Percentiles rank a stretch among this genome's conserved stretches.
Evolutionary conservation across 495 filamentous ascomycete species (phyloP).

Genomic region (Xylaria nigripes): DNA sequence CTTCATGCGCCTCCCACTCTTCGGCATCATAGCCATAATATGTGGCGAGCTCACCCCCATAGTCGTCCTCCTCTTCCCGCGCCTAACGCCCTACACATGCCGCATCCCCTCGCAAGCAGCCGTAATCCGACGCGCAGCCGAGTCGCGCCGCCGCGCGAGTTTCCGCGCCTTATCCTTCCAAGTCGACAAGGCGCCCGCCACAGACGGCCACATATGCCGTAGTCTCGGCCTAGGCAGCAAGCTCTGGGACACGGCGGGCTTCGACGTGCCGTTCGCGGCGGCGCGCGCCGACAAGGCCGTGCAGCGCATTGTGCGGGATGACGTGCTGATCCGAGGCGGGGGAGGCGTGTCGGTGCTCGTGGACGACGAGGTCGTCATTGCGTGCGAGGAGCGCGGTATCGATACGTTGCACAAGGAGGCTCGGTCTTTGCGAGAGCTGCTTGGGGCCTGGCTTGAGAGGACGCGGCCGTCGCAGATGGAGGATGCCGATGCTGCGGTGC

Average conservation of each 20-base stretch:
- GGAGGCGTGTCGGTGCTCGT: slow-evolving; percentile 31
- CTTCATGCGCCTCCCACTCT: slow-evolving; percentile 62
- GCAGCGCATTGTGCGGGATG: slow-evolving; percentile 24
- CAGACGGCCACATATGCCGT: slow-evolving; percentile 28
- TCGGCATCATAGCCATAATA: slow-evolving; percentile 60
- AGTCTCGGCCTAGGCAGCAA: slow-evolving; percentile 22
- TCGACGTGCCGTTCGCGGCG: slow-evolving; percentile 15
- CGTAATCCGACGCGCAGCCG: slow-evolving; percentile 42
- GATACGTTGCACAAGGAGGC: slow-evolving; percentile 22
- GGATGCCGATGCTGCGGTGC: slow-evolving; percentile 3
- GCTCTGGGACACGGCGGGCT: slow-evolving; percentile 27
- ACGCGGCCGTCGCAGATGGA: slow-evolving; percentile 12
- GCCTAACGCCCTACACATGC: slow-evolving; percentile 68
- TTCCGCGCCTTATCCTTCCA: slow-evolving; percentile 29
- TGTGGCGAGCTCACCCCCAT: slow-evolving; percentile 83
- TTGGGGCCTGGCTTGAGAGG: slow-evolving; percentile 30
- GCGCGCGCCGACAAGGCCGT: slow-evolving; percentile 18
- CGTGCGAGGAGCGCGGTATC: slow-evolving; percentile 37
- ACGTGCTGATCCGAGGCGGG: slow-evolving; percentile 26
- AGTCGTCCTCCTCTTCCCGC: slow-evolving; percentile 55
- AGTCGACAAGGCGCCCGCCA: slow-evolving; percentile 24
- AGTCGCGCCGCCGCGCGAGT: slow-evolving; percentile 37
- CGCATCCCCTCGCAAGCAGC: slow-evolving; percentile 66
- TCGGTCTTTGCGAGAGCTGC: slow-evolving; percentile 17
- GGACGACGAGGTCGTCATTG: slow-evolving; percentile 35